Conservation (phyloP, 352 stramenopile species). For the Aphanomyces invadans region DNA sequence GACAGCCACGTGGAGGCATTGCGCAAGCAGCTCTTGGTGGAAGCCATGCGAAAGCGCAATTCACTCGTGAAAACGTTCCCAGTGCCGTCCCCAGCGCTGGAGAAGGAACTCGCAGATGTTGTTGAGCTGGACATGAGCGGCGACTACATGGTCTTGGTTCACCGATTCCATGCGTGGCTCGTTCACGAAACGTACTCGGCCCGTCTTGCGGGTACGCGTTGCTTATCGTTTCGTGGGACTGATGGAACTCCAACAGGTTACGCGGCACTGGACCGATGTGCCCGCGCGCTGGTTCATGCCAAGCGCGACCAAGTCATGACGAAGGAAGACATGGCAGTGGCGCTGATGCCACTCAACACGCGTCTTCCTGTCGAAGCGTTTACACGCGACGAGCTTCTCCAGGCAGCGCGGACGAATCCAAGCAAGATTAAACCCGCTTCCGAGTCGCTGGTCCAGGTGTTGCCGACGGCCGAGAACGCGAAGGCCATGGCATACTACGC, state of each 20-base stretch:
- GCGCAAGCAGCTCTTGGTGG: slow-evolving; percentile 50
- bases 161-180: slow-evolving; percentile 54
- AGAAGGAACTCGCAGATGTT: slow-evolving; percentile 40
- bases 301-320: slow-evolving; percentile 45
- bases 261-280: slow-evolving; percentile 53
- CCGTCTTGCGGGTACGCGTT: slow-evolving; percentile 41
- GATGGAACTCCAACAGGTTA: slow-evolving; percentile 56
- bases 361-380: slow-evolving; percentile 55
- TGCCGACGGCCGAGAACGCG: slow-evolving; percentile 43
- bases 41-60: slow-evolving; percentile 60
- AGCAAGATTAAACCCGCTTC: slow-evolving; percentile 49
- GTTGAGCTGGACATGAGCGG: slow-evolving; percentile 56
- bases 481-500: slow-evolving; percentile 60
- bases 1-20: slow-evolving; percentile 60
- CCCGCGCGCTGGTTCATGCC: slow-evolving; percentile 42
- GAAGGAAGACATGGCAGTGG: slow-evolving; percentile 60
- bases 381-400: slow-evolving; percentile 48
- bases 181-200: slow-evolving; percentile 64
- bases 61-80: slow-evolving; percentile 63
- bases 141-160: slow-evolving; percentile 57
- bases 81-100: slow-evolving; percentile 39
- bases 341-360: slow-evolving; percentile 35
- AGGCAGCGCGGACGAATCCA: slow-evolving; percentile 28
- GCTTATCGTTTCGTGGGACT: slow-evolving; percentile 56
- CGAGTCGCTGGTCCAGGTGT: slow-evolving; percentile 39